These are phyloP conservation scores for Calonectria ilicicola DNA, from an alignment of 2,329 filamentous ascomycete species.

Conservation along the genomic window DNA sequence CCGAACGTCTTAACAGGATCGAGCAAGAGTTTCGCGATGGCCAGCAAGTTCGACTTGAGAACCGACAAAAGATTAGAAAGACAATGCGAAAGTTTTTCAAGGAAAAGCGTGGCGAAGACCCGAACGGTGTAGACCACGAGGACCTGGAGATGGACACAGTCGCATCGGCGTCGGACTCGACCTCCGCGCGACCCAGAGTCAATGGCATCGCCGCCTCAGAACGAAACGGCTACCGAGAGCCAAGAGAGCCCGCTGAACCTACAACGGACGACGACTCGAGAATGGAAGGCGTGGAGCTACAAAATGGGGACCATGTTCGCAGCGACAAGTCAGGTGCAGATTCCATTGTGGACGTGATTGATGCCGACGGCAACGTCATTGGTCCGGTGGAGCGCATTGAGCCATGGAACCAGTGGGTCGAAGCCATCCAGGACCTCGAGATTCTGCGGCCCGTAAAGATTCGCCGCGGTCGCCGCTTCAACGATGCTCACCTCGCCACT, in stretches of 20 bases:
- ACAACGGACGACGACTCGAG: conserved; percentile 17
- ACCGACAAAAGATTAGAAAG: conserved; percentile 41
- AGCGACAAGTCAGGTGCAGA: conserved; percentile 14
- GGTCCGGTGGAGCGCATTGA: conserved; percentile 52
- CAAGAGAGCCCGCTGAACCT: not conserved
- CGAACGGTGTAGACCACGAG: conserved; percentile 25
- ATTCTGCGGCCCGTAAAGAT: conserved; percentile 55
- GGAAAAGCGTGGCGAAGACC: conserved; percentile 43
- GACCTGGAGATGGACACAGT: conserved; percentile 31
- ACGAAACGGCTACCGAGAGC: not conserved
- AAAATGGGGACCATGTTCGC: conserved; percentile 17
- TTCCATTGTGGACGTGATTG: conserved; percentile 50
- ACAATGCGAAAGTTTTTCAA: conserved; percentile 51
- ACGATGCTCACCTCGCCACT: conserved; percentile 50
- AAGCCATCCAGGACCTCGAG: conserved; percentile 51
- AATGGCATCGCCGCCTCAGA: conserved; percentile 25
- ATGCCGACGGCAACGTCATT: conserved; percentile 52
- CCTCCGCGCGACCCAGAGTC: conserved; percentile 15
- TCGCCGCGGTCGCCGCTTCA: conserved; percentile 56
- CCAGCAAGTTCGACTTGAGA: conserved; percentile 44
- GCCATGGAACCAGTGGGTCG: conserved; percentile 55
- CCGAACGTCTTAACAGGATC: conserved; percentile 48
- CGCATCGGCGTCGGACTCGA: conserved; percentile 16
- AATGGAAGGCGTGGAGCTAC: conserved; percentile 37
- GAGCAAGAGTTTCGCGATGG: conserved; percentile 47